Evolutionary conservation across 805 yeast genomes (phyloP).

Genomic region (Saccharomycopsis schoenii): DNA sequence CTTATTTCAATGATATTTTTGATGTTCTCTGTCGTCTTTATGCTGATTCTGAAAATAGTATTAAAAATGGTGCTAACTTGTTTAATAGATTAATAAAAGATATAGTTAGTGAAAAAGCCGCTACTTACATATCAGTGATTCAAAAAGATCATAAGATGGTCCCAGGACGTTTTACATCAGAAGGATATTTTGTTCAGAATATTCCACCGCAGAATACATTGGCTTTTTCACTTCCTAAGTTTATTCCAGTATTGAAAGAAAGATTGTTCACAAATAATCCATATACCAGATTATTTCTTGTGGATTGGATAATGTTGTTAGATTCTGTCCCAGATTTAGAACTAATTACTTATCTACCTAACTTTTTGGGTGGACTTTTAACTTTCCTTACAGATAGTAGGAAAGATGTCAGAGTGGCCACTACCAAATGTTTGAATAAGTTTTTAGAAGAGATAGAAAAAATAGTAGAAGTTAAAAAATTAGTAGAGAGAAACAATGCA

Average conservation of each 20-base stretch:
- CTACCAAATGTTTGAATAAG: constrained; percentile 65
- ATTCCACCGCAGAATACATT: constrained; percentile 46
- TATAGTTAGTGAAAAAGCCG: constrained; percentile 89
- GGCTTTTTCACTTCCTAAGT: constrained; percentile 77
- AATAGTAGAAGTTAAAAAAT: constrained; percentile 57
- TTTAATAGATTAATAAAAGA: constrained; percentile 86
- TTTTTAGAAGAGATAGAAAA: constrained; percentile 73
- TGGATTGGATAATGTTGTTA: constrained; percentile 87
- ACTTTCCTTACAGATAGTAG: constrained; percentile 74
- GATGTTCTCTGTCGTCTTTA: constrained; percentile 85
- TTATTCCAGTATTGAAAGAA: constrained; percentile 85
- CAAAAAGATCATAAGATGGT: constrained; percentile 37
- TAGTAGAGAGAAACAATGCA: constrained; percentile 30
- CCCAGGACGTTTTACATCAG: constrained; percentile 38
- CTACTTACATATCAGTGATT: constrained; percentile 71
- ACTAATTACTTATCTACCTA: constrained; percentile 76
- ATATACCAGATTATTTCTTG: constrained; percentile 80
- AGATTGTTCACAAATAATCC: constrained; percentile 90
- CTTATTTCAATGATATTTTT: constrained; percentile 89
- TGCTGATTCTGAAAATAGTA: constrained; percentile 84
- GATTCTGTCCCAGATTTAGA: constrained; percentile 91
- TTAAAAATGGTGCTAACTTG: constrained; percentile 90
- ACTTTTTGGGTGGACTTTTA: constrained; percentile 76
- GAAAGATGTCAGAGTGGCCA: constrained; percentile 77
- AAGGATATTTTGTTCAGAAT: constrained; percentile 51